These are phyloP conservation scores for Kluyveromyces sp. DNA, from an alignment of 1,139 yeast species.

Conservation along the genomic window DNA sequence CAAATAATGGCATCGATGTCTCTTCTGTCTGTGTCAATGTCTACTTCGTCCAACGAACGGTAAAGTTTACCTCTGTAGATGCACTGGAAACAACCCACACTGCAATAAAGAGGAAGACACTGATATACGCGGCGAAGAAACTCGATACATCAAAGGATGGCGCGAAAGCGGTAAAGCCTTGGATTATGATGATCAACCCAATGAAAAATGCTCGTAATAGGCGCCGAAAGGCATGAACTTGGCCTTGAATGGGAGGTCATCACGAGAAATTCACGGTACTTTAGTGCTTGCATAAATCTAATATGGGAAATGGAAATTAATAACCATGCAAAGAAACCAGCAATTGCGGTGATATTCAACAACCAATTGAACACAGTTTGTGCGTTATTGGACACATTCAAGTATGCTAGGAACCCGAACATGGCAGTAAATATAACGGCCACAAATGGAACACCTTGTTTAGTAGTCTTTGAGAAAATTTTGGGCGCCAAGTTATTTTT, in stretches of 20 bases:
- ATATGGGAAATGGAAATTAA: conserved; percentile 59
- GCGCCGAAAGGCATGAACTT: conserved; percentile 56
- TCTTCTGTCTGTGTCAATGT: conserved; percentile 54
- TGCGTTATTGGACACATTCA: conserved; percentile 54
- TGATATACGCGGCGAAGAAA: conserved; percentile 62
- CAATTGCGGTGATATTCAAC: conserved; percentile 69
- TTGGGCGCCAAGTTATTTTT: conserved; percentile 55
- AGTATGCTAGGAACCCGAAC: conserved; percentile 60
- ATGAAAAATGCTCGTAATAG: conserved; percentile 43
- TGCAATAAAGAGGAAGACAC: conserved; percentile 48
- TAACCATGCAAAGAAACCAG: conserved; percentile 71
- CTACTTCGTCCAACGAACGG: conserved; percentile 46
- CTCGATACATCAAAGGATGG: conserved; percentile 39
- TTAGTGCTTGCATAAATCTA: conserved; percentile 58
- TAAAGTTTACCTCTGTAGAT: conserved; percentile 37
- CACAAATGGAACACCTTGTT: conserved; percentile 58
- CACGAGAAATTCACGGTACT: conserved; percentile 50
- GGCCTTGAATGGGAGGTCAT: conserved; percentile 66
- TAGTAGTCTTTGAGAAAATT: conserved; percentile 44
- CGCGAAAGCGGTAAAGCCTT: conserved; percentile 50
- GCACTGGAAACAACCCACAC: conserved; percentile 44
- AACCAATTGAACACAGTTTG: conserved; percentile 74
- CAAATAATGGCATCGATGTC: conserved; percentile 46
- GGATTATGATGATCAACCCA: conserved; percentile 51
- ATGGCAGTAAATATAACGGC: conserved; percentile 52